Percentiles rank a stretch among this genome's conserved stretches.
phyloP scores from a whole-genome alignment of 176 grass and related monocot genomes.

The Cenchrus fungigraminus region DNA sequence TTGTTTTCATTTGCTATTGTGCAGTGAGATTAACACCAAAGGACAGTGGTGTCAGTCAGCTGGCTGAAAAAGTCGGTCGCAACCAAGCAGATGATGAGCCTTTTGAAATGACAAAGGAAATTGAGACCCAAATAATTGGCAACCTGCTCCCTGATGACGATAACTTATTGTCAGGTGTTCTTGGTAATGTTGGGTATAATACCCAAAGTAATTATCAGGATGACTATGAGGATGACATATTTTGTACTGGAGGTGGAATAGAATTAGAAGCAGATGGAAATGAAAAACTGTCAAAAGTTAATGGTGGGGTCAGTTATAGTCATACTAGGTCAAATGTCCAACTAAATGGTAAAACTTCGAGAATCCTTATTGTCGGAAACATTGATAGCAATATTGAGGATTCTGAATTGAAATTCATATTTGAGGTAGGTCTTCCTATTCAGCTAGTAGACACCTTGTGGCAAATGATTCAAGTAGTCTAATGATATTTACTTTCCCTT shows the following conservation, averaged over 20 bases:
- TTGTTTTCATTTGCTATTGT: slow-evolving; percentile 36
- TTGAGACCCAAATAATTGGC: slow-evolving; percentile 82
- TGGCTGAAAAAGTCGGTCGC: slow-evolving; percentile 43
- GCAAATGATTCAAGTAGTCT: slow-evolving; percentile 30
- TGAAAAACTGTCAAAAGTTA: slow-evolving; percentile 50
- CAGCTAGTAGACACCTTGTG: background rate
- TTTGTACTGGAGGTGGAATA: slow-evolving; percentile 83
- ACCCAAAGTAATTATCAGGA: slow-evolving; percentile 54
- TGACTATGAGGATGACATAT: slow-evolving; percentile 96
- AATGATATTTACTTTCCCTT: slow-evolving; percentile 28
- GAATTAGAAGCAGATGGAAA: slow-evolving; percentile 79
- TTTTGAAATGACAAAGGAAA: slow-evolving; percentile 83
- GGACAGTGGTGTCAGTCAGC: slow-evolving; percentile 35
- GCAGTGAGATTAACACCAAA: slow-evolving; percentile 73
- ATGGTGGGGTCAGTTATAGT: slow-evolving; percentile 36
- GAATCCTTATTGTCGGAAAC: slow-evolving; percentile 87
- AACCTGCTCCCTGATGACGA: slow-evolving; percentile 91
- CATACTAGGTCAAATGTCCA: slow-evolving; percentile 47
- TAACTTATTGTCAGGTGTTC: slow-evolving; percentile 79
- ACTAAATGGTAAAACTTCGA: slow-evolving; percentile 64
- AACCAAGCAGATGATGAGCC: slow-evolving; percentile 67
- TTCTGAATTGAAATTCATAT: slow-evolving; percentile 67
- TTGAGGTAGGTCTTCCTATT: slow-evolving; percentile 65
- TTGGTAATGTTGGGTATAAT: slow-evolving; percentile 58
- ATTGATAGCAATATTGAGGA: slow-evolving; percentile 80